phyloP scores from a whole-genome alignment of 2,329 filamentous ascomycete genomes.

The Aspergillus japonicus region DNA sequence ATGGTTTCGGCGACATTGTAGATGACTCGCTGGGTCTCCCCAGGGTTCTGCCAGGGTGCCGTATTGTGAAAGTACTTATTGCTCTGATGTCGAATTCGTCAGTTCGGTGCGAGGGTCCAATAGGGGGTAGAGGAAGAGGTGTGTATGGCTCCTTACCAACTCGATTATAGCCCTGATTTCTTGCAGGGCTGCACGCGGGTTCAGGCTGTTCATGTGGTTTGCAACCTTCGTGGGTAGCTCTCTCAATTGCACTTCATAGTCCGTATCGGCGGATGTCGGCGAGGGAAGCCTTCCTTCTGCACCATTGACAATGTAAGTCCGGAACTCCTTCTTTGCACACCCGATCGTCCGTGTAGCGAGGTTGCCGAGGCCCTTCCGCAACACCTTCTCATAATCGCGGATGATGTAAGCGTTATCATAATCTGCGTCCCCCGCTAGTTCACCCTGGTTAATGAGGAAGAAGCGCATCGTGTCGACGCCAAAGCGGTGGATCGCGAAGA shows the following conservation, averaged over 20 bases:
- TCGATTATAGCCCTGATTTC: slow-evolving; percentile 62
- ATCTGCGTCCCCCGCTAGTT: slow-evolving; percentile 72
- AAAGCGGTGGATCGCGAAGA: slow-evolving; percentile 85
- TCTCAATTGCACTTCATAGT: slow-evolving; percentile 44
- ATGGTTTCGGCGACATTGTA: slow-evolving; percentile 73
- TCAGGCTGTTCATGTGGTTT: slow-evolving; percentile 60
- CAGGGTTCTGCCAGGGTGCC: slow-evolving; percentile 64
- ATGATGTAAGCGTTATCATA: slow-evolving; percentile 80
- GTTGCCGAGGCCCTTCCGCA: slow-evolving; percentile 79
- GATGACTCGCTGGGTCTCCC: slow-evolving; percentile 59
- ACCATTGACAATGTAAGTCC: slow-evolving; percentile 54
- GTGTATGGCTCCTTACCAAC: slow-evolving; percentile 47
- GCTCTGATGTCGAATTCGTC: slow-evolving; percentile 45
- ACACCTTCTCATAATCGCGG: slow-evolving; percentile 72
- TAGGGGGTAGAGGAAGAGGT: background rate
- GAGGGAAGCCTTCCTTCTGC: slow-evolving; percentile 29
- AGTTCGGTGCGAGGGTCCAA: background rate
- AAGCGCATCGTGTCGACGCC: slow-evolving; percentile 85
- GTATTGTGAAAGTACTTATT: slow-evolving; percentile 66
- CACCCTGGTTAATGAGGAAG: slow-evolving; percentile 80
- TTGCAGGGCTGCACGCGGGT: slow-evolving; percentile 65
- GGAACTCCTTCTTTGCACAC: slow-evolving; percentile 67
- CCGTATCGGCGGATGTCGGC: slow-evolving; percentile 29
- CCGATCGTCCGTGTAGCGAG: slow-evolving; percentile 69
- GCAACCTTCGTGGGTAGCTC: slow-evolving; percentile 46